Evolutionary conservation across 257 asterid species (phyloP), one percentile per base, ranked within the genome.

Genomic region (Sherardia arvensis): DNA sequence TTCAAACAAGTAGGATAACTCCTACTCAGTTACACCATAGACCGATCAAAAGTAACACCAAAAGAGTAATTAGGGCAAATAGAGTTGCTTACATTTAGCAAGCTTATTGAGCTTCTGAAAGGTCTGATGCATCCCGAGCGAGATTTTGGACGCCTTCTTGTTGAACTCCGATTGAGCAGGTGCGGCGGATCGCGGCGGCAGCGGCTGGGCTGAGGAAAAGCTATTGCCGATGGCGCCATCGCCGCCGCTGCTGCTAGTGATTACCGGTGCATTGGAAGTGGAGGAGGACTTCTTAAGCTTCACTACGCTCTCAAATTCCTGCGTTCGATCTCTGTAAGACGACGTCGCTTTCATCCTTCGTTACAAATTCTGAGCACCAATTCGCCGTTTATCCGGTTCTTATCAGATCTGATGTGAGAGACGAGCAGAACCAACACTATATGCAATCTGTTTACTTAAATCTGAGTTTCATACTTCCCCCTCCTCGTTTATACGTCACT

Each of bases 91-190:
- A 85, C 96, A 68, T 60, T 77, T 82, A 4, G 94, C 76, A n/a
- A 90, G 76, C 30, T 88, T 84, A 63, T 82, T 87, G 58, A 90
- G 86, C 70, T 87, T 90, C 74, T 87, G 91, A 59, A 82, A 78
- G 14, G 94, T 81, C 73, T 85, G 91, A 76, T 87, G 95, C 73
- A 87, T 80, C 34, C 83, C 87, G 62, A 83, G 81, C 23, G 91
- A 86, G 33, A 90, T 77, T 74, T 78, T 66, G 32, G 94, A 82
- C 54, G 97, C 91, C 61, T 69, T 87, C 78, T 78, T 85, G 77
- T 79, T 83, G 69, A 90, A 90, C 36, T 85, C 94, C 61, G 95
- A 87, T 69, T 90, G 87, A 81, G 77, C 81, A 61, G 84, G 78
- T 66, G 74, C 45, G 1, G 56, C 65, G 36, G 81, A 57, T 65